Conservation (phyloP, 169 alveolate species). For the Plasmodium cynomolgi region DNA sequence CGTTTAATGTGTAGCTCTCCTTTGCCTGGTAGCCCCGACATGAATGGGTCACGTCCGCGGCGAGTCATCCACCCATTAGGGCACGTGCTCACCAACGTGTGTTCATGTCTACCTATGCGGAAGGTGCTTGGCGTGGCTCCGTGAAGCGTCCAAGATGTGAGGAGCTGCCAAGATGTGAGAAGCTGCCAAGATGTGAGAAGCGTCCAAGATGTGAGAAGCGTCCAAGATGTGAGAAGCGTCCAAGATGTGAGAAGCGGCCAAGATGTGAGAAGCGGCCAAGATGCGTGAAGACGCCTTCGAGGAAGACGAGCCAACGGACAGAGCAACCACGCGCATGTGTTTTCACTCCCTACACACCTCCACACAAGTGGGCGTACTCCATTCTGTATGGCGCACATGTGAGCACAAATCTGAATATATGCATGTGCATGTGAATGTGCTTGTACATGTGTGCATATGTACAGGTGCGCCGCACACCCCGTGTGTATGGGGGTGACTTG, state of each 20-base stretch:
- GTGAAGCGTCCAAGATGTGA: not conserved
- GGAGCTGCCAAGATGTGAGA: not conserved
- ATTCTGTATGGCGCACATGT: not conserved
- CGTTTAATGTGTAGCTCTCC: not conserved
- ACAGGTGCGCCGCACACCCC: not conserved
- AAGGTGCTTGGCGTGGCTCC: not conserved
- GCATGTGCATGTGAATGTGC: not conserved
- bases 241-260: not conserved
- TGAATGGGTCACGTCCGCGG: not conserved
- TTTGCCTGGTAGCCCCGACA: not conserved
- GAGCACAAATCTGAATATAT: conserved; percentile 6
- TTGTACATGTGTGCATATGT: not conserved
- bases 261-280: not conserved
- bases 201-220: not conserved
- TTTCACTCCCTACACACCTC: not conserved
- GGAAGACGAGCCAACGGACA: not conserved
- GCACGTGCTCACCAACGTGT: not conserved
- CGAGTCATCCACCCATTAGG: not conserved
- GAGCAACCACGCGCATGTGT: not conserved
- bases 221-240: not conserved
- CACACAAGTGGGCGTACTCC: not conserved
- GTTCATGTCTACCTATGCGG: not conserved
- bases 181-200: not conserved
- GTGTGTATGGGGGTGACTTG: not conserved
- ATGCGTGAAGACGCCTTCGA: not conserved